Evolutionary conservation across 148 eudicot genomes (phyloP), one percentile per base, ranked within the genome.

Genomic region (Hydrangea macrophylla): DNA sequence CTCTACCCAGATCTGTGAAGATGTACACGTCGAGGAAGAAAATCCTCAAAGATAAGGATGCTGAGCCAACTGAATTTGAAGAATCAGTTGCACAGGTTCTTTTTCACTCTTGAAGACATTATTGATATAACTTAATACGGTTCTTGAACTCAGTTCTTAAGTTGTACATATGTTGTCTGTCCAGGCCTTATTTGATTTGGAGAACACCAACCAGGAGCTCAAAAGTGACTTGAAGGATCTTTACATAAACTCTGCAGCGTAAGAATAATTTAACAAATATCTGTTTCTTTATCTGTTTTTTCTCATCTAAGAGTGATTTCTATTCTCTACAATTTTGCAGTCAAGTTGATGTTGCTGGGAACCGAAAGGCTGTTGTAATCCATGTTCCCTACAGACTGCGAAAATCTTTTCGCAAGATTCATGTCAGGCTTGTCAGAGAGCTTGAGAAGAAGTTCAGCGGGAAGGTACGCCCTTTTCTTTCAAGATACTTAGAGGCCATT

Each of bases 391-490:
- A 73, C 80, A 82, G 86, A 73, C 58, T 79, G 62, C 79, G 80
- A 54, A 82, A 79, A 20, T 64, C 76, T 40, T 82, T 72, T 60
- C 80, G 81, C 60, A 82, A 82, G 67, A 73, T 79, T 57, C 82
- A 82, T 54, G 61, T 40, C 18, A 55, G 69, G 53, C 72, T 82
- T 62, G 83, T 79, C 18, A 70, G 83, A 26, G 86, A 82, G 69
- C 86, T 82, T 45, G 86, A 82, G 59, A 82, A 82, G 76, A 79
- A 82, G 78, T 82, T 82, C 73, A 82, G 86, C 60, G 86, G 86
- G 58, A 82, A 82, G 83, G 86, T 82, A 73, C 5, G 11, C 50
- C 3, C 17, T 1, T 42, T 42, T 42, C 15, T 10, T 42, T 3
- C 50, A 42, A 42, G 50, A 11, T 42, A 42, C 3, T 15, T 42